Conservation (phyloP, 108 stramenopile species). For the Aureococcus anophagefferens region DNA sequence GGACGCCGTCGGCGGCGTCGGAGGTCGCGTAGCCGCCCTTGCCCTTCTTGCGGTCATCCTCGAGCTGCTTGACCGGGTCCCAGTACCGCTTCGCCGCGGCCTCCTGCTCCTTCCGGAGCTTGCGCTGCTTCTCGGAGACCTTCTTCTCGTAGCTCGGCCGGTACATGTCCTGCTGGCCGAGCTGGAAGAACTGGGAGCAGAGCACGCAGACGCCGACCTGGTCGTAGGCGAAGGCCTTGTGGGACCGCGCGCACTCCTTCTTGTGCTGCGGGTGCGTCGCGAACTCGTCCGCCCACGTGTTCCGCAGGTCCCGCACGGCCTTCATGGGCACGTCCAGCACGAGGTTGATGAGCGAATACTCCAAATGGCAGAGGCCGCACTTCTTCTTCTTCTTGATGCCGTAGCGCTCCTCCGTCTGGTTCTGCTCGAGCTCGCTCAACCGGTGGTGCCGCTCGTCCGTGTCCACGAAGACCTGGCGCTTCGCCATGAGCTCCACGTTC, state of each 20-base stretch:
- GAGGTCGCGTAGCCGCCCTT: too few relatives aligned
- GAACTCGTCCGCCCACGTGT: neutral
- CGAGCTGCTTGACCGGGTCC: neutral
- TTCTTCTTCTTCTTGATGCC: neutral
- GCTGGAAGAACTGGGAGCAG: neutral
- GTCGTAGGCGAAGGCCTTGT: neutral
- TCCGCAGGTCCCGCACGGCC: neutral
- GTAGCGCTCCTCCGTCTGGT: neutral
- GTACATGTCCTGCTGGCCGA: neutral
- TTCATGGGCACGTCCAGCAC: neutral
- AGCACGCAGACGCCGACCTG: neutral
- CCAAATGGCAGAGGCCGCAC: neutral
- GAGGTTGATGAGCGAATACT: neutral
- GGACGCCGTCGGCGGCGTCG: too few relatives aligned
- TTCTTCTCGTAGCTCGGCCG: neutral
- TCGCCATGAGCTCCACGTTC: neutral
- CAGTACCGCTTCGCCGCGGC: neutral
- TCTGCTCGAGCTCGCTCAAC: neutral
- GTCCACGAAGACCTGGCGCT: neutral
- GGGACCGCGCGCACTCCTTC: neutral
- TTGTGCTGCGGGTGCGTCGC: neutral
- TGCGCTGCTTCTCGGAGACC: neutral
- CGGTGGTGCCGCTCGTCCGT: neutral
- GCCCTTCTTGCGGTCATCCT: too few relatives aligned
- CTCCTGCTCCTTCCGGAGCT: neutral